Evolutionary conservation across 352 stramenopile genomes (phyloP), one percentile per base, ranked within the genome.

Genomic region (Elongisporangium prolatum): DNA sequence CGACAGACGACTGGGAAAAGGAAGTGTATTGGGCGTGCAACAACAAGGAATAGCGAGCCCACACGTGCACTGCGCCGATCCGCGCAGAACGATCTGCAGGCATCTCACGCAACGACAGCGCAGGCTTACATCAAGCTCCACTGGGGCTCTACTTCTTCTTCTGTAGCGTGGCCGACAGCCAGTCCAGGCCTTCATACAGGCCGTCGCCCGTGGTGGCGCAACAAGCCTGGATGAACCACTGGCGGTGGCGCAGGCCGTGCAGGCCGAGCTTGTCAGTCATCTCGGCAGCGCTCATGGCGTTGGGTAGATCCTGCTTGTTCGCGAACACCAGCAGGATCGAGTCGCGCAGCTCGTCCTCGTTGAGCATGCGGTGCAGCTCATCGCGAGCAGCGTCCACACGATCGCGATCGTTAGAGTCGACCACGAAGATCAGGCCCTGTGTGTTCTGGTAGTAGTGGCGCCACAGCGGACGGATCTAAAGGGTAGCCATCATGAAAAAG

Each of bases 371-470:
- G 80, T 99, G 91, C 53, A 99, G 82, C 80, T 99, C 97, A 58
- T 99, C 96, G 52, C 95, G 89, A 48, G 97, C 97, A 48, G 83
- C 91, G 57, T 98, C 96, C 56, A 99, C 91, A 96, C 97, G 96
- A 72, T 99, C 97, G 62, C 89, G 80, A 88, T 99, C 97, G 80
- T 98, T 99, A 57, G 95, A 98, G 81, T 99, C 97, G 56, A 99
- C 97, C 38, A 99, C 97, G 70, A 99, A 99, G 75, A 99, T 99
- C 48, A 99, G 80, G 60, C 95, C 97, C 84, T 99, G 96, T 71
- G 96, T 99, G 84, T 99, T 98, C 81, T 99, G 93, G 84, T 99
- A 99, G 84, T 99, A 99, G 83, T 99, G 97, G 71, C 96, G 88
- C 97, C 97, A 99, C 18, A 99, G 84, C 59, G 96, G 96, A 68